Percentiles rank a stretch among this genome's conserved stretches.
phyloP scores from a whole-genome alignment of 23 red algal species.

The Gracilaria gracilis region DNA sequence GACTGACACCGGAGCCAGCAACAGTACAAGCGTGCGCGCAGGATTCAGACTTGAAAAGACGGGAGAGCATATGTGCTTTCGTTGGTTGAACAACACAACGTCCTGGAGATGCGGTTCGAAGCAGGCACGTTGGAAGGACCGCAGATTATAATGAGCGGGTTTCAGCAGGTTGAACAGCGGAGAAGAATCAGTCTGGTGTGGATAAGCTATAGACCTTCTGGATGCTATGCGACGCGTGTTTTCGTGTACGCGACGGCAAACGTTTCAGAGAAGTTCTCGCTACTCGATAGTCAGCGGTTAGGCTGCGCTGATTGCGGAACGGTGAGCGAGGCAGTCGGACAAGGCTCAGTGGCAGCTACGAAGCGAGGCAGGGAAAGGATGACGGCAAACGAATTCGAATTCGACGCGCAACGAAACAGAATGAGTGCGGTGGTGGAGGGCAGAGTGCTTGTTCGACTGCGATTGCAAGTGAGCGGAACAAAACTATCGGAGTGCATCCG shows the following conservation, averaged over 20 bases:
- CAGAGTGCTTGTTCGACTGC: neutral
- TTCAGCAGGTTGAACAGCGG: neutral
- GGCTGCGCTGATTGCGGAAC: neutral
- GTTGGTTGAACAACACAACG: conserved; percentile 33
- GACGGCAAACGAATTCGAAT: neutral
- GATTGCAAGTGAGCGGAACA: neutral
- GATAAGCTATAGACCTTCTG: neutral
- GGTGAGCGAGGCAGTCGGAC: neutral
- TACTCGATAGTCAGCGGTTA: neutral
- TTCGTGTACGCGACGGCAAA: neutral
- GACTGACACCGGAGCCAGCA: conserved; percentile 20
- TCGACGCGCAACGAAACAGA: neutral
- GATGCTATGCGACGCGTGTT: neutral
- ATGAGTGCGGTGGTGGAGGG: conserved; percentile 17
- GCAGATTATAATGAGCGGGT: neutral
- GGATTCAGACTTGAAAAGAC: neutral
- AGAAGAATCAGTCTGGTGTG: neutral
- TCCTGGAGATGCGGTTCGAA: neutral
- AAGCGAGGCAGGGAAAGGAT: neutral
- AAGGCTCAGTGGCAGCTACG: no score
- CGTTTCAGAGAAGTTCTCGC: neutral
- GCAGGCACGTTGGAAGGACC: neutral
- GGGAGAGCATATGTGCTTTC: neutral
- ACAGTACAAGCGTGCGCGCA: neutral
- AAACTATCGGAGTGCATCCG: neutral